These are phyloP conservation scores for Porphyra umbilicalis DNA, from an alignment of 31 red algal genomes.

Conservation along the genomic window DNA sequence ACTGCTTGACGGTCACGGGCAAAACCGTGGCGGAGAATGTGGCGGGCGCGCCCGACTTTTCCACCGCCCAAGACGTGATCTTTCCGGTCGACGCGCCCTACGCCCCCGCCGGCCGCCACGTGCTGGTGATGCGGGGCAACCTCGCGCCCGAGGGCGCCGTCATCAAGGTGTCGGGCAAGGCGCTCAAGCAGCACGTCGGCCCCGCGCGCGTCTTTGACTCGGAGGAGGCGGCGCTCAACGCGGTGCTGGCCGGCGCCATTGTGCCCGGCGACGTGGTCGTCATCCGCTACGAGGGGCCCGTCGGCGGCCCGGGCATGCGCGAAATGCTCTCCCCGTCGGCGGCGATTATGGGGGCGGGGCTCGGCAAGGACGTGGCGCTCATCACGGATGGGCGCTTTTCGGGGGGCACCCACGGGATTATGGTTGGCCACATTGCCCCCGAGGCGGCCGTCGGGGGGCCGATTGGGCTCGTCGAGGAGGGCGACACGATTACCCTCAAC, in stretches of 20 bases:
- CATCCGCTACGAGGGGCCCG: conserved; percentile 93
- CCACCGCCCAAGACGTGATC: conserved; percentile 59
- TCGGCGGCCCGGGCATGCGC: conserved; percentile 86
- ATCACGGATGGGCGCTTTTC: conserved; percentile 94
- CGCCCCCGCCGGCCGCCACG: conserved; percentile 72
- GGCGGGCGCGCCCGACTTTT: conserved; percentile 49
- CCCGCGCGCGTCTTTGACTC: conserved; percentile 93
- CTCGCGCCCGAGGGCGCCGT: conserved; percentile 93
- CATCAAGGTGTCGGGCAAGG: conserved; percentile 92
- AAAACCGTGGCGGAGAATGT: conserved; percentile 90
- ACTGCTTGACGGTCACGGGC: conserved; percentile 94
- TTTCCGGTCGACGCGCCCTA: conserved; percentile 47
- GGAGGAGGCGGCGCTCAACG: conserved; percentile 86
- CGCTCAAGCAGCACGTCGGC: conserved; percentile 54
- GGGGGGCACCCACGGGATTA: conserved; percentile 96
- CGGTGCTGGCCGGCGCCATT: conserved; percentile 86
- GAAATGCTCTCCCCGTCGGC: conserved; percentile 96
- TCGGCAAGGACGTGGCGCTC: conserved; percentile 88
- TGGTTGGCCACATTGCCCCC: conserved; percentile 92
- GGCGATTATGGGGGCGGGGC: conserved; percentile 92
- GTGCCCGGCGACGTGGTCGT: conserved; percentile 88
- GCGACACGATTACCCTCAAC: conserved; percentile 81
- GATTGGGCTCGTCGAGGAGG: conserved; percentile 89
- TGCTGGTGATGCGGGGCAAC: conserved; percentile 90
- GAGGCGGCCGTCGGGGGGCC: conserved; percentile 92